Evolutionary conservation across 1,284 basidiomycete genomes (phyloP).

Genomic region (Meripilus lineatus): DNA sequence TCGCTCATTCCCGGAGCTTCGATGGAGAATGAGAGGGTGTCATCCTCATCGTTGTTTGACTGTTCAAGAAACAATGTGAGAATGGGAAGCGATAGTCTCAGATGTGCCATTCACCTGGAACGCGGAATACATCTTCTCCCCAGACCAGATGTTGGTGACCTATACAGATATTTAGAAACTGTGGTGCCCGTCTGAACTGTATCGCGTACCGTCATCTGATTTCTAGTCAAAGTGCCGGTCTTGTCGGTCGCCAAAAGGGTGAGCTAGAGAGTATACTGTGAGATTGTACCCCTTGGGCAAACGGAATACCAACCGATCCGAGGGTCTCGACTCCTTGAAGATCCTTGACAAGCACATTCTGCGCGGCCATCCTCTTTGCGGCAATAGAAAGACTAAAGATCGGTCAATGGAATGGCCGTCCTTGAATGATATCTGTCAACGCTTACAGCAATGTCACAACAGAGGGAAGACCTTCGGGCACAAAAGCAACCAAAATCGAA

Average conservation of each 20-base stretch:
- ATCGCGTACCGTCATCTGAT: conserved; percentile 60
- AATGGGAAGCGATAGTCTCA: conserved; percentile 1
- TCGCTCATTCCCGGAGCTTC: conserved; percentile 54
- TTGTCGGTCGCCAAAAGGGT: conserved; percentile 72
- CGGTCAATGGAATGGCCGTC: not conserved
- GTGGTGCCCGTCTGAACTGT: not conserved
- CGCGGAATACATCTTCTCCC: conserved; percentile 52
- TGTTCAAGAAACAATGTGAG: conserved; percentile 18
- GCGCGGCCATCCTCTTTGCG: conserved; percentile 67
- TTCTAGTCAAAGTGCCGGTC: conserved; percentile 70
- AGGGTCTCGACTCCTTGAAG: conserved; percentile 70
- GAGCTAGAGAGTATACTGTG: conserved; percentile 29
- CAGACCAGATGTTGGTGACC: conserved; percentile 63
- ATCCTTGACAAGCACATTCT: conserved; percentile 69
- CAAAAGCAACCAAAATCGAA: conserved; percentile 69
- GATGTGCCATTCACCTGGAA: conserved; percentile 40
- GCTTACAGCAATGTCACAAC: conserved; percentile 58
- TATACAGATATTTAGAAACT: conserved; percentile 16
- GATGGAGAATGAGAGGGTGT: conserved; percentile 44
- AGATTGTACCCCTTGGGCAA: conserved; percentile 13
- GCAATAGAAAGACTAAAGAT: conserved; percentile 51
- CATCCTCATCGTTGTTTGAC: conserved; percentile 62
- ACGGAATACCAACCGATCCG: conserved; percentile 8
- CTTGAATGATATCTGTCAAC: not conserved
- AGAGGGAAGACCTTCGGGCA: conserved; percentile 64